A percentile compares a stretch with the other conserved stretches of the same genome.
These are phyloP conservation scores for Rhinocladiella mackenziei DNA, from an alignment of 2,329 filamentous ascomycete genomes.

Conservation along the genomic window DNA sequence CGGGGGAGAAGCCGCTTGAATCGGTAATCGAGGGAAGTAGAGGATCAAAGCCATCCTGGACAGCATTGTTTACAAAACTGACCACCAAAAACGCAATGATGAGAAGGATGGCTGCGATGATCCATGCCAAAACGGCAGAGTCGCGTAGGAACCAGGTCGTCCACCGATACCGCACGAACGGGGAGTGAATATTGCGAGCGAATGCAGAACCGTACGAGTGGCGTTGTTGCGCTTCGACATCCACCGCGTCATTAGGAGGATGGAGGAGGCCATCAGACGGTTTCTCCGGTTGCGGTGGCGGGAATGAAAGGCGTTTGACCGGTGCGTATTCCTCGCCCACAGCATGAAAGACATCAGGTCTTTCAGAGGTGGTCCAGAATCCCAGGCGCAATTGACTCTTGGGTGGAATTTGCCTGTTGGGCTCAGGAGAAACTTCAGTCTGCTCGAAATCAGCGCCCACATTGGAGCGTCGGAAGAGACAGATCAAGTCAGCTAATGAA, in stretches of 20 bases:
- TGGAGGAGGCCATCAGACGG: not conserved
- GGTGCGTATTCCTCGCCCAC: slow-evolving; percentile 62
- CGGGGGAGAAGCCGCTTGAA: slow-evolving; percentile 68
- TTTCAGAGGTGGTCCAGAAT: slow-evolving; percentile 72
- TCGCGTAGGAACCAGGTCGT: slow-evolving; percentile 73
- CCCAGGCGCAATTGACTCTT: slow-evolving; percentile 72
- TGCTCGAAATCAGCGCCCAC: slow-evolving; percentile 67
- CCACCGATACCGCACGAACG: slow-evolving; percentile 59
- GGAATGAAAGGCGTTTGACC: slow-evolving; percentile 49
- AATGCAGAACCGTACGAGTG: slow-evolving; percentile 43
- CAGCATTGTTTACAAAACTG: slow-evolving; percentile 67
- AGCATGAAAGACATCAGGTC: slow-evolving; percentile 69
- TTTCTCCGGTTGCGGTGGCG: slow-evolving; percentile 17
- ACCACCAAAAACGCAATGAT: slow-evolving; percentile 69
- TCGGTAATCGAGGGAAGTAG: slow-evolving; percentile 59
- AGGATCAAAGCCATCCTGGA: slow-evolving; percentile 69
- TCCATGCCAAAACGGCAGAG: slow-evolving; percentile 61
- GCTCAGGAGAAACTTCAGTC: slow-evolving; percentile 56
- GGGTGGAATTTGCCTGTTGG: slow-evolving; percentile 48
- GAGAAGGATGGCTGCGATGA: slow-evolving; percentile 57
- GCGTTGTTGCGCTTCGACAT: slow-evolving; percentile 38
- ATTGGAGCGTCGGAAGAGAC: slow-evolving; percentile 76
- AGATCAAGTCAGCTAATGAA: slow-evolving; percentile 75
- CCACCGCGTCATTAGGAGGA: slow-evolving; percentile 34
- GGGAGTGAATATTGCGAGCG: slow-evolving; percentile 50